phyloP scores from a whole-genome alignment of 2,329 filamentous ascomycete genomes.

The Paracorniculantispora psalliotae region DNA sequence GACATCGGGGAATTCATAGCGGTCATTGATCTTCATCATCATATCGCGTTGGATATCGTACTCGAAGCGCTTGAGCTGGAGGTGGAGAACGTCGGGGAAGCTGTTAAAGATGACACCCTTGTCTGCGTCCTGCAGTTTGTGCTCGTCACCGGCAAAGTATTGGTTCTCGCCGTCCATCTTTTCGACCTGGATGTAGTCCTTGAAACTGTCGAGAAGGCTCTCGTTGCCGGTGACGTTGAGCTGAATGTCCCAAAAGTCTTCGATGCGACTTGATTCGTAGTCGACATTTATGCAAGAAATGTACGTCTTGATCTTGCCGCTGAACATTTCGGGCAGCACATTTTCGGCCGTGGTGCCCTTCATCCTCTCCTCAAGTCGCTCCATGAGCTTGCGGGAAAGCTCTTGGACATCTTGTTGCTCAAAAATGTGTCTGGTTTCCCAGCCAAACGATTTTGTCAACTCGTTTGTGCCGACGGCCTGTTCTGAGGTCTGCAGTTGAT shows the following conservation, averaged over 20 bases:
- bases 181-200: constrained; percentile 93
- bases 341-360: constrained; percentile 92
- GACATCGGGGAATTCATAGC: constrained; percentile 81
- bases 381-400: constrained; percentile 92
- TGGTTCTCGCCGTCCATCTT: constrained; percentile 98
- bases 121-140: constrained; percentile 91
- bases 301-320: constrained; percentile 97
- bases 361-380: constrained; percentile 95
- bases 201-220: constrained; percentile 88
- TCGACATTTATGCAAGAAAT: constrained; percentile 98
- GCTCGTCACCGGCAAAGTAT: constrained; percentile 85
- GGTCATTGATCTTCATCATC: constrained; percentile 98
- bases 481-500: constrained; percentile 83
- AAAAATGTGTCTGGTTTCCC: constrained; percentile 97
- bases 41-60: constrained; percentile 94
- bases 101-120: constrained; percentile 97
- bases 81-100: constrained; percentile 88
- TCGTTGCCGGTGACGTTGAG: constrained; percentile 94
- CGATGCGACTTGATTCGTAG: constrained; percentile 90
- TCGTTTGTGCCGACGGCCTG: constrained; percentile 84
- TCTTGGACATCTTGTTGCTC: constrained; percentile 99
- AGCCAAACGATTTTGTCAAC: constrained; percentile 93
- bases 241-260: constrained; percentile 99
- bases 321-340: constrained; percentile 83
- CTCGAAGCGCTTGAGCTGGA: constrained; percentile 95